phyloP scores from a whole-genome alignment of 1,284 basidiomycete genomes.

The Ustilago xerochloae region DNA sequence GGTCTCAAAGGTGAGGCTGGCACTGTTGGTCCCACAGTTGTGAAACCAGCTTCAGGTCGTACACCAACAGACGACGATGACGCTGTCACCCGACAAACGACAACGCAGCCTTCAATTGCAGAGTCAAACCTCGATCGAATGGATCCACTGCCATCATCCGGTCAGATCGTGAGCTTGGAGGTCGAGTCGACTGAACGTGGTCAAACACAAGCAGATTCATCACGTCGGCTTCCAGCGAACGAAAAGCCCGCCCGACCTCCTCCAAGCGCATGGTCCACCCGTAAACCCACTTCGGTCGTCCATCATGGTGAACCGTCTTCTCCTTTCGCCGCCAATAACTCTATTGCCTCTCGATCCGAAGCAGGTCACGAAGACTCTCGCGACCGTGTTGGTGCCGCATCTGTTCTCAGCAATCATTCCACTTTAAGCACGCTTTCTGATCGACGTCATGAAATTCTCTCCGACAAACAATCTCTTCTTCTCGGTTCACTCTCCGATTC shows the following conservation, averaged over 20 bases:
- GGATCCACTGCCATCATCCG: not conserved
- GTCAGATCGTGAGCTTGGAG: conserved; percentile 12
- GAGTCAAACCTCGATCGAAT: not conserved
- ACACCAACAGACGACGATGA: not conserved
- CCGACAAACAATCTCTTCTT: conserved; percentile 34
- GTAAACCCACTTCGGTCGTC: not conserved
- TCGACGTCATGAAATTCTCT: conserved; percentile 45
- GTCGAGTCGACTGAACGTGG: conserved; percentile 1
- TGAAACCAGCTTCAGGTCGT: not conserved
- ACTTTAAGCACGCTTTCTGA: conserved; percentile 35
- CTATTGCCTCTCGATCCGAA: conserved; percentile 7
- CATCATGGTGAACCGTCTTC: not conserved
- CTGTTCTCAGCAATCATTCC: conserved; percentile 28
- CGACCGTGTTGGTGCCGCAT: conserved; percentile 10
- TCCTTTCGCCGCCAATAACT: not conserved
- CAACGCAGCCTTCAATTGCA: no score
- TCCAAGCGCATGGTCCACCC: conserved; percentile 24
- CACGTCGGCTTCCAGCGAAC: conserved; percentile 3
- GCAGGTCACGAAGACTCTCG: conserved; percentile 1
- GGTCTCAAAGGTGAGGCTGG: not conserved
- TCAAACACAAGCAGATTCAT: not conserved
- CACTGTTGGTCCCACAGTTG: not conserved
- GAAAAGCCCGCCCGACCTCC: conserved; percentile 11
- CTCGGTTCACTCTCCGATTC: conserved; percentile 24
- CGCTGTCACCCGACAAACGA: not conserved